phyloP scores from a whole-genome alignment of 805 yeast species.

The Cyberlindnera veronae region DNA sequence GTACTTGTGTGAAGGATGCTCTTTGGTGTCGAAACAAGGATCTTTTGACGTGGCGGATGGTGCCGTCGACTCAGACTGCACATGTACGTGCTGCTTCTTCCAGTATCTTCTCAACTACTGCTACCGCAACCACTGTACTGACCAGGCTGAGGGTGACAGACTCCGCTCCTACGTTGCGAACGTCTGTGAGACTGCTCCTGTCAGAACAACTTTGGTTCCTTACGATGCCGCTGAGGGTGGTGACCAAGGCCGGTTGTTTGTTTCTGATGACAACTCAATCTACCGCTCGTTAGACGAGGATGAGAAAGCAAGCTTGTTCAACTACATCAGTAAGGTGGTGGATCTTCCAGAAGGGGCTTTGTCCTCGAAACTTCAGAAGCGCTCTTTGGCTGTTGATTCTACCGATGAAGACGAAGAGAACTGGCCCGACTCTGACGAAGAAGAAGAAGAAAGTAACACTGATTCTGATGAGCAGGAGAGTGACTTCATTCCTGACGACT shows the following conservation, averaged over 20 bases:
- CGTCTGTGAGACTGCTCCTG: slow-evolving; percentile 17
- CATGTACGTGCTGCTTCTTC: slow-evolving; percentile 26
- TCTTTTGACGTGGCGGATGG: not conserved
- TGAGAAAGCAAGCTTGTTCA: slow-evolving; percentile 18
- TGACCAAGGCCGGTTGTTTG: slow-evolving; percentile 11
- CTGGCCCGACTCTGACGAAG: not conserved
- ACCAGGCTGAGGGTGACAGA: slow-evolving; percentile 15
- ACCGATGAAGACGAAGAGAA: not conserved
- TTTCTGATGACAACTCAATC: slow-evolving; percentile 16
- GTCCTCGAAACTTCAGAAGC: not conserved
- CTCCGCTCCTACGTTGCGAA: slow-evolving; percentile 9
- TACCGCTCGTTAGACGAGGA: slow-evolving; percentile 20
- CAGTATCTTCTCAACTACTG: slow-evolving; percentile 26
- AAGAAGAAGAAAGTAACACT: not conserved
- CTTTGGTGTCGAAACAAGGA: slow-evolving; percentile 13
- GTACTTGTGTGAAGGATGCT: slow-evolving; percentile 28
- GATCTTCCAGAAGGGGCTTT: slow-evolving; percentile 4
- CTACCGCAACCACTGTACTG: slow-evolving; percentile 22
- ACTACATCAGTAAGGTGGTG: slow-evolving; percentile 11
- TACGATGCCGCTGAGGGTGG: slow-evolving; percentile 6
- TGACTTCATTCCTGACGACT: not conserved
- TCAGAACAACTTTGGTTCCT: slow-evolving; percentile 16
- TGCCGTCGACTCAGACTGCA: slow-evolving; percentile 20
- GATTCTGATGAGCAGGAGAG: not conserved
- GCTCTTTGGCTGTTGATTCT: not conserved